Conservation (phyloP, 441 rosid species). For the Theobroma grandiflorum region DNA sequence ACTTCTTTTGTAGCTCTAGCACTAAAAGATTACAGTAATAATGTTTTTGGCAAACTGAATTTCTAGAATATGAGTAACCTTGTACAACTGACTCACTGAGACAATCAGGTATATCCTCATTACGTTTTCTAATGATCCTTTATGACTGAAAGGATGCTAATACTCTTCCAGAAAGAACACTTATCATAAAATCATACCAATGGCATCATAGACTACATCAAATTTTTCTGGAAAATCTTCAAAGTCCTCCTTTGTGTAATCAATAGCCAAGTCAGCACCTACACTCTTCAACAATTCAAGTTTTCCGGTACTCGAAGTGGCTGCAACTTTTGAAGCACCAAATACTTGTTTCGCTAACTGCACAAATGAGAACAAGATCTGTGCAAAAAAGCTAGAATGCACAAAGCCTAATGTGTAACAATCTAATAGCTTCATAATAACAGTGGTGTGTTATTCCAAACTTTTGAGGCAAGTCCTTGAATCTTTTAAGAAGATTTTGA, state of each 20-base stretch:
- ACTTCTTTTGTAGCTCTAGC: neutral
- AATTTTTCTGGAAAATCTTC: conserved; percentile 84
- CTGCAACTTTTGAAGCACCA: conserved; percentile 87
- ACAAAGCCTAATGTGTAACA: neutral
- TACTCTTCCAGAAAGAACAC: neutral
- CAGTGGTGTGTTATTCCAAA: neutral
- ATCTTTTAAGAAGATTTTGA: neutral
- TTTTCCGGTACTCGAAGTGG: conserved; percentile 82
- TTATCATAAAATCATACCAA: conserved; percentile 54
- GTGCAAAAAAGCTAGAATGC: neutral
- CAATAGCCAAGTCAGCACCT: conserved; percentile 89
- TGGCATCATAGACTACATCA: conserved; percentile 84
- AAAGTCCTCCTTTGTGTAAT: conserved; percentile 82
- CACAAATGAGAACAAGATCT: conserved; percentile 16
- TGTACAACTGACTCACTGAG: neutral
- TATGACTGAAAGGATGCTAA: neutral
- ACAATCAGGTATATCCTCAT: neutral
- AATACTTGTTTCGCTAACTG: conserved; percentile 91
- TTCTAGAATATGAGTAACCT: neutral
- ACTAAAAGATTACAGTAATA: neutral
- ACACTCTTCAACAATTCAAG: conserved; percentile 73
- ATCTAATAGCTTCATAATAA: conserved; percentile 6
- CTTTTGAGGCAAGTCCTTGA: neutral
- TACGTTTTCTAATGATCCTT: neutral
- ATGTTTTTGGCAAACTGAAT: neutral